Evolutionary conservation across 2,329 filamentous ascomycete species (phyloP), one percentile per base, ranked within the genome.

Genomic region (Botrytis paeoniae): DNA sequence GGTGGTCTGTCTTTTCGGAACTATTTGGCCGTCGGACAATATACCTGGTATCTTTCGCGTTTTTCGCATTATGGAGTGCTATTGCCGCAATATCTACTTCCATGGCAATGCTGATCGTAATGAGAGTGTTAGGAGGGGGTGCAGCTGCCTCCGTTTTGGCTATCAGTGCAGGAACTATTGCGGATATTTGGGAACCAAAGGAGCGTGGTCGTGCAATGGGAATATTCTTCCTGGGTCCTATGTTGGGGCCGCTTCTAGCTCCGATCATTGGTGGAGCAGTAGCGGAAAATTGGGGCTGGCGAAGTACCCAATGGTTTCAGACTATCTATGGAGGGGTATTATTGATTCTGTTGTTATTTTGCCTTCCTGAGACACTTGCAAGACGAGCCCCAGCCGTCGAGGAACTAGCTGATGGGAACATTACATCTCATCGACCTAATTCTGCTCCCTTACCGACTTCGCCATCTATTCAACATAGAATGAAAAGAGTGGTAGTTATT

Each of bases 181-280:
- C 93, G 62, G 93, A 96, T 80, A 85, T 95, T 20, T 97, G 93
- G 91, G 91, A 93, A 75, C 82, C 89, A 0, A 86, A 84, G 66
- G 91, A 95, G 80, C 85, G 93, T 68, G 93, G 93, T 4, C 85
- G 84, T 25, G 93, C 93, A n/a, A 96, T 96, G 93, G 89, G 92
- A 3, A 86, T 93, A 59, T 96, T 95, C 82, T 96, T 95, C 78
- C 85, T 96, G 0, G 93, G 93, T 0, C 93, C 93, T 0, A 82
- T 96, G 14, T 87, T 90, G 66, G 93, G 93, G 0, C 93, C 93
- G 0, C 82, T 96, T 22, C 81, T 95, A 9, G 89, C 91, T 0
- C 93, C 93, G 2, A 92, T 96, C 70, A 85, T 96, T 45, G 93
- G 93, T 70, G 93, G 93, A 61, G 88, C 86, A 0, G 82, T 97